Conservation (phyloP, 2,329 filamentous ascomycete genomes). For the Colletotrichum sansevieriae region DNA sequence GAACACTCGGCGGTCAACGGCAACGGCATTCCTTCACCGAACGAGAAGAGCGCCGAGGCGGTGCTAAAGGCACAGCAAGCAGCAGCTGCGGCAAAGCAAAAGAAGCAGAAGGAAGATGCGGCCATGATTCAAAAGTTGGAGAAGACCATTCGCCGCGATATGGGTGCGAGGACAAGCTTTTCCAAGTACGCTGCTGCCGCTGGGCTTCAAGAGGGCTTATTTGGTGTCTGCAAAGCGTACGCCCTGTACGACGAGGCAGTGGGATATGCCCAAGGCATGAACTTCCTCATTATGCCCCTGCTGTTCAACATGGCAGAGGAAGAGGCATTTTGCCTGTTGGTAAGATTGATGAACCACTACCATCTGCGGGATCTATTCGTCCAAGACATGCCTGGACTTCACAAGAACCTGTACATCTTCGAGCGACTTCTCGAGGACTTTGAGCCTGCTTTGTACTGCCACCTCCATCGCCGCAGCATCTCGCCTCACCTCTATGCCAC, state of each 20-base stretch:
- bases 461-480: conserved; percentile 88
- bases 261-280: conserved; percentile 98
- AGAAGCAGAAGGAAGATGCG: conserved; percentile 83
- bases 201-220: conserved; percentile 92
- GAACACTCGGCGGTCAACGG: conserved; percentile 75
- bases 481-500: conserved; percentile 95
- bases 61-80: conserved; percentile 74
- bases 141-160: conserved; percentile 89
- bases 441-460: conserved; percentile 94
- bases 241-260: conserved; percentile 94
- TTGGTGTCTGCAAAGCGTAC: conserved; percentile 97
- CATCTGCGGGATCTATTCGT: conserved; percentile 92
- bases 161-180: conserved; percentile 94
- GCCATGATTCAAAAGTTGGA: conserved; percentile 84
- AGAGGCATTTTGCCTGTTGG: conserved; percentile 93
- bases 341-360: conserved; percentile 97
- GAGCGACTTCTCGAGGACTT: conserved; percentile 93
- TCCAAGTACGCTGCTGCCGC: conserved; percentile 95
- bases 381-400: conserved; percentile 95
- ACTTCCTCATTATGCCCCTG: conserved; percentile 96
- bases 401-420: conserved; percentile 94
- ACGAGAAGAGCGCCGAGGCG: conserved; percentile 74
- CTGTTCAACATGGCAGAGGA: conserved; percentile 99
- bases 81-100: conserved; percentile 76
- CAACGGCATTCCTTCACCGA: conserved; percentile 66